Conservation (phyloP, 1,284 basidiomycete species). For the Ceratobasidium sp. region DNA sequence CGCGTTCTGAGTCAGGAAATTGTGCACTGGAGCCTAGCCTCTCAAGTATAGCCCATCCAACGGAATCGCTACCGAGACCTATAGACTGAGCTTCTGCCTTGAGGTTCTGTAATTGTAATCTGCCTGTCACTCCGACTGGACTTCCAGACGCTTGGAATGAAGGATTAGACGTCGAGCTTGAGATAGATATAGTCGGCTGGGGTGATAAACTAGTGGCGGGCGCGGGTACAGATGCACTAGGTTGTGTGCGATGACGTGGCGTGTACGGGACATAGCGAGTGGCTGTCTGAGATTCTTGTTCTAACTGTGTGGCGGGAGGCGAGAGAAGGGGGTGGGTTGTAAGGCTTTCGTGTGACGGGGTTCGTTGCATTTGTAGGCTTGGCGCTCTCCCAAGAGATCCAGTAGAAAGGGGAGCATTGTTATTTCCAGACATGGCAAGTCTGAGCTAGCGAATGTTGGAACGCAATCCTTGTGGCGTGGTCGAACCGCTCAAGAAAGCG, state of each 20-base stretch:
- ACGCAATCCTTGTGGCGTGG: not conserved
- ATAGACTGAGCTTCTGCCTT: conserved; percentile 82
- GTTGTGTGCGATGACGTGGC: conserved; percentile 63
- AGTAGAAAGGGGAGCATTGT: conserved; percentile 61
- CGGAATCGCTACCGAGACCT: conserved; percentile 72
- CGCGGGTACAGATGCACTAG: conserved; percentile 56
- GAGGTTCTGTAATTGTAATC: conserved; percentile 80
- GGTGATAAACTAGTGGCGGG: conserved; percentile 62
- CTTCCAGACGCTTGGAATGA: conserved; percentile 53
- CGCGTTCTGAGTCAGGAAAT: conserved; percentile 66
- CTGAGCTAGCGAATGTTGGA: not conserved
- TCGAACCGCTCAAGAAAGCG: not conserved
- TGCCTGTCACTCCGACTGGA: conserved; percentile 65
- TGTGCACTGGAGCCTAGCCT: conserved; percentile 62
- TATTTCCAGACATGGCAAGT: conserved; percentile 51
- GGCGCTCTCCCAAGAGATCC: conserved; percentile 65
- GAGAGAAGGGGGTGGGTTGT: conserved; percentile 72
- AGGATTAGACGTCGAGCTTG: conserved; percentile 54
- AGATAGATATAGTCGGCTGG: conserved; percentile 56
- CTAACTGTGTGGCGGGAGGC: conserved; percentile 54
- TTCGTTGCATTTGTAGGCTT: conserved; percentile 60
- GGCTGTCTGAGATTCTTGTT: conserved; percentile 43
- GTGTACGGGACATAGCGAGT: conserved; percentile 67
- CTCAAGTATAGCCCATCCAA: conserved; percentile 88
- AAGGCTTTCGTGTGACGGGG: conserved; percentile 66